These are phyloP conservation scores for Alternaria atra DNA, from an alignment of 2,329 filamentous ascomycete species.

Conservation along the genomic window DNA sequence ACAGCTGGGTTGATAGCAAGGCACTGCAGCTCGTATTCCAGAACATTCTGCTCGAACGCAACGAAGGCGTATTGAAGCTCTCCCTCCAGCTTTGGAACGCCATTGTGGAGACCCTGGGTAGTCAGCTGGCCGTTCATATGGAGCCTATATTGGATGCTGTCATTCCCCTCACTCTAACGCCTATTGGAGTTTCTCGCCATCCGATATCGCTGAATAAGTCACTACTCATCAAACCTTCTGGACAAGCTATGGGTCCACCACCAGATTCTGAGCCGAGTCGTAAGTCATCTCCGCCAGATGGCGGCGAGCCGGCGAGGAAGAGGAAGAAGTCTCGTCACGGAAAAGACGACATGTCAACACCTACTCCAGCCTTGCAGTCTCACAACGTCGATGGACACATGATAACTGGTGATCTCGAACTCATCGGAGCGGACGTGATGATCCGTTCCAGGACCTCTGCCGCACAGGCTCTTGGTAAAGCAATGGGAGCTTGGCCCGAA, in stretches of 20 bases:
- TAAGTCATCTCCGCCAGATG: slow-evolving; percentile 45
- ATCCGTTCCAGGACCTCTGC: slow-evolving; percentile 89
- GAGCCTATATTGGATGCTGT: slow-evolving; percentile 79
- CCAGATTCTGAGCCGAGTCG: slow-evolving; percentile 34
- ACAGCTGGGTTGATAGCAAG: slow-evolving; percentile 91
- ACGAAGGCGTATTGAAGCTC: slow-evolving; percentile 80
- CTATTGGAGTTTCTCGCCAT: slow-evolving; percentile 89
- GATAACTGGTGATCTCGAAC: slow-evolving; percentile 94
- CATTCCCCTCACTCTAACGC: slow-evolving; percentile 84
- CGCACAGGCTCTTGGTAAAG: slow-evolving; percentile 83
- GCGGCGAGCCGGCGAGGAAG: slow-evolving; percentile 70
- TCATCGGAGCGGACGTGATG: slow-evolving; percentile 88
- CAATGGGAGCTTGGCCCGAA: slow-evolving; percentile 79
- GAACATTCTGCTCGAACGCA: slow-evolving; percentile 92
- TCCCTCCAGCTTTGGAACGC: slow-evolving; percentile 89
- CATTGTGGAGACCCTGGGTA: slow-evolving; percentile 73
- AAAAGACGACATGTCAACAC: slow-evolving; percentile 66
- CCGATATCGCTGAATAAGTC: slow-evolving; percentile 90
- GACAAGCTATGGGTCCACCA: slow-evolving; percentile 75
- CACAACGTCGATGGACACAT: slow-evolving; percentile 98
- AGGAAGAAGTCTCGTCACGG: slow-evolving; percentile 81
- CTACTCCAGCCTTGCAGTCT: slow-evolving; percentile 64
- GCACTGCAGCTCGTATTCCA: slow-evolving; percentile 91
- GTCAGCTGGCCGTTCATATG: slow-evolving; percentile 76
- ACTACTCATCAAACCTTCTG: slow-evolving; percentile 93